Base-by-base conservation (phyloP, 345 rosid genomes). In the Aethionema arabicum region DNA sequence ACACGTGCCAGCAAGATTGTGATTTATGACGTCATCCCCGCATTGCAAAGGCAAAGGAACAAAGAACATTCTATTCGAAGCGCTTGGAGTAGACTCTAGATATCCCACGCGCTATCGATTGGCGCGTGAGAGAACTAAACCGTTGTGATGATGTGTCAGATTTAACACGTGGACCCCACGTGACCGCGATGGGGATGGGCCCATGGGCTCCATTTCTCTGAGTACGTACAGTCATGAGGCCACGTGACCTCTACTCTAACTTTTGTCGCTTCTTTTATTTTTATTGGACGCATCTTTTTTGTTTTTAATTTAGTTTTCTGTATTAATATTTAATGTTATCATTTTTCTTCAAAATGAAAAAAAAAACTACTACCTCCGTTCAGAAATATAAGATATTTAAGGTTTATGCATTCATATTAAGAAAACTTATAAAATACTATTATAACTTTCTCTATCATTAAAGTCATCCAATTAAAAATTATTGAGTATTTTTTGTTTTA, bases 11-110 rank as follows among this genome's bases (percentile, higher is more conserved):
- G 30, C 3, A 15, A 14, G 27, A 21, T 1, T 21, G 27, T 21
- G 27, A 21, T 10, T 40, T 0, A 39, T 59, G 66, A 68, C 72
- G 66, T 59, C 58, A 48, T 50, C 27, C 27, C 27, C 4, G 59
- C 65, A 58, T 67, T 45, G 51, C 56, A 57, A 67, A 21, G 27
- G 53, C 54, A 15, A 29, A 16, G 40, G 51, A 50, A 49, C n/a
- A 44, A 52, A 52, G 73, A 69, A 69, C 67, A 61, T 69, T 69
- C 73, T 54, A 69, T 69, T 69, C 73, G 32, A 21, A 31, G 56
- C 29, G 59, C 35, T 5, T 8, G 1, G 37, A 10, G 65, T 67
- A 58, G 71, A 57, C 51, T 57, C 58, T 10, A 41, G 58, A 9
- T 5, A 21, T 3, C 43, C 2, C 49, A 69, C 62, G 41, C 67